Evolutionary conservation across 768 basidiomycete species (phyloP).

Genomic region (Lactarius hengduanensis): DNA sequence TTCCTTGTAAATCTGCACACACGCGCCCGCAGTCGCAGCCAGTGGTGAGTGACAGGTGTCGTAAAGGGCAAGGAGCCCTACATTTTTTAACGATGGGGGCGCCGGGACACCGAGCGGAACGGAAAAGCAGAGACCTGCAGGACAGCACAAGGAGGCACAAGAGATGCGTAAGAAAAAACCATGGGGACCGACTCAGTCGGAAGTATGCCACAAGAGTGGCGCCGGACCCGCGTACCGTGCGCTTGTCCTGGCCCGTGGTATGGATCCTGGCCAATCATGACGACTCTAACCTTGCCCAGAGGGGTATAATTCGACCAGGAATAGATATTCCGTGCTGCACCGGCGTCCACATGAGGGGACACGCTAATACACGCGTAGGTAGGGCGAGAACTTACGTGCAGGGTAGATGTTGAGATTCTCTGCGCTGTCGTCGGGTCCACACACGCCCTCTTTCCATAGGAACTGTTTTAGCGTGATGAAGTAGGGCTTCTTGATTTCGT

Average conservation of each 20-base stretch:
- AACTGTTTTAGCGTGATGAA: constrained; percentile 71
- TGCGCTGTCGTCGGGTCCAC: constrained; percentile 47
- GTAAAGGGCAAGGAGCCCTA: constrained; percentile 36
- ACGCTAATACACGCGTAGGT: not conserved
- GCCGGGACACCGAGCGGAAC: constrained; percentile 73
- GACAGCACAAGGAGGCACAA: not conserved
- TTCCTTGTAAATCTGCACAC: constrained; percentile 77
- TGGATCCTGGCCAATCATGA: constrained; percentile 90
- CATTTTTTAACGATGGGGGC: constrained; percentile 84
- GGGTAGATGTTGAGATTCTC: constrained; percentile 68
- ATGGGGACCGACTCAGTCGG: constrained; percentile 7
- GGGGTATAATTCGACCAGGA: constrained; percentile 86
- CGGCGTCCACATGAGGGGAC: not conserved
- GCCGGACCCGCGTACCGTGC: constrained; percentile 57
- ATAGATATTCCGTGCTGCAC: constrained; percentile 77
- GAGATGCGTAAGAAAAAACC: not conserved
- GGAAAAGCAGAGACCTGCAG: constrained; percentile 80
- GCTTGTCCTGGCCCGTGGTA: constrained; percentile 82
- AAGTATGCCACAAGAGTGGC: constrained; percentile 2
- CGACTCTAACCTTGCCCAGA: constrained; percentile 78
- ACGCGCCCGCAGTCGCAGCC: constrained; percentile 20
- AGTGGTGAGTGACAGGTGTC: constrained; percentile 21
- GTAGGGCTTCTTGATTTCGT: constrained; percentile 75
- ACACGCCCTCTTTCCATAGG: constrained; percentile 64
- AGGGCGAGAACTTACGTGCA: constrained; percentile 51